Percentiles rank a stretch among this genome's conserved stretches.
Conservation (phyloP, 148 eudicot species). For the Amaranthus hypochondriacus region DNA sequence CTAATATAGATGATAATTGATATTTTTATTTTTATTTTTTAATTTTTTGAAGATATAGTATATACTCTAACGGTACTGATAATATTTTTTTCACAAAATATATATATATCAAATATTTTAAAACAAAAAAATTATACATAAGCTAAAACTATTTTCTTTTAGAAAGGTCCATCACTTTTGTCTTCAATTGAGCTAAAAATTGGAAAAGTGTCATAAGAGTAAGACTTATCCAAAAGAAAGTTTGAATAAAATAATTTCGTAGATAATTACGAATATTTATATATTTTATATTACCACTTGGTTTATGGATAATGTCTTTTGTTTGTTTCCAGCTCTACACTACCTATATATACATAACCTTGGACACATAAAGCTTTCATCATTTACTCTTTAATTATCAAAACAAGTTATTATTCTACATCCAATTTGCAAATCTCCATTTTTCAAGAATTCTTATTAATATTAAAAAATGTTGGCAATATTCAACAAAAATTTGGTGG, state of each 20-base stretch:
- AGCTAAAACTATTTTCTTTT: too few relatives aligned
- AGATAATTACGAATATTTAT: background rate
- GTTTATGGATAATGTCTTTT: background rate
- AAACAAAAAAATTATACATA: too few relatives aligned
- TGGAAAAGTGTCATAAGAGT: background rate
- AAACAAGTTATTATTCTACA: background rate
- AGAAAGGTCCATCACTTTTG: too few relatives aligned
- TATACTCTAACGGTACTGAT: too few relatives aligned
- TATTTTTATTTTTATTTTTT: too few relatives aligned
- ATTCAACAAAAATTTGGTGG: conserved; percentile 63
- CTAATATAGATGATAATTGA: too few relatives aligned
- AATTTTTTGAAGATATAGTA: too few relatives aligned
- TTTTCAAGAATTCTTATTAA: background rate
- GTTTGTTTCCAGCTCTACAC: background rate
- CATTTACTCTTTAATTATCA: background rate
- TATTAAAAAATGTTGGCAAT: conserved; percentile 59
- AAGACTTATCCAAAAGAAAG: conserved; percentile 6
- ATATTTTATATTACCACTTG: background rate
- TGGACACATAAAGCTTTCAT: conserved; percentile 9
- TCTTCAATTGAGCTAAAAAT: too few relatives aligned
- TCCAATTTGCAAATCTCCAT: background rate
- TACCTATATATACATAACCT: conserved; percentile 21
- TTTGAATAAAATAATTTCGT: background rate
- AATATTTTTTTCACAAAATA: too few relatives aligned
- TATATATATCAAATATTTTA: too few relatives aligned